Evolutionary conservation across 2,329 filamentous ascomycete genomes (phyloP).

Genomic region (Fusarium nelsonii): DNA sequence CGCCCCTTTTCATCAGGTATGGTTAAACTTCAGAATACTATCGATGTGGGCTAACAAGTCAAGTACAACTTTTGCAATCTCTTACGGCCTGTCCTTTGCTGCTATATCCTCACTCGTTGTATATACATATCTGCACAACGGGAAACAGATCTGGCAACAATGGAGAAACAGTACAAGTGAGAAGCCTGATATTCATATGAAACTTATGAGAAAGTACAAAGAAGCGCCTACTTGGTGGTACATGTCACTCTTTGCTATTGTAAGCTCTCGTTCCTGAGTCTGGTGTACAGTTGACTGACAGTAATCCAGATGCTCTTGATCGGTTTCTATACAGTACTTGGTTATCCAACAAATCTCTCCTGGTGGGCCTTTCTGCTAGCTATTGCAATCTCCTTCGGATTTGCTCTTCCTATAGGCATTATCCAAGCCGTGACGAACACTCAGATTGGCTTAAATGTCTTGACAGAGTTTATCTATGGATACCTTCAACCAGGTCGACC

Average conservation of each 20-base stretch:
- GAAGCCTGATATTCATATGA: constrained; percentile 74
- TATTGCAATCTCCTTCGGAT: constrained; percentile 72
- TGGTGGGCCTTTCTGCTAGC: constrained; percentile 81
- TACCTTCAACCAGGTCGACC: constrained; percentile 81
- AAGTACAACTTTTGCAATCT: constrained; percentile 77
- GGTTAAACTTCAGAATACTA: not conserved
- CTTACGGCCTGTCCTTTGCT: constrained; percentile 79
- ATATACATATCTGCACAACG: constrained; percentile 75
- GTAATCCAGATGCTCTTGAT: constrained; percentile 62
- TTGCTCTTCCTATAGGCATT: constrained; percentile 76
- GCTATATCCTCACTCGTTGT: constrained; percentile 77
- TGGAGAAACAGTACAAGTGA: constrained; percentile 70
- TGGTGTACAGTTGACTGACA: constrained; percentile 24
- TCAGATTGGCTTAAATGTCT: constrained; percentile 78
- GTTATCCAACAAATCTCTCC: constrained; percentile 74
- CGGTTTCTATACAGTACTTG: constrained; percentile 67
- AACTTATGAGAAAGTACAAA: constrained; percentile 71
- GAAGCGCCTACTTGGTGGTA: constrained; percentile 76
- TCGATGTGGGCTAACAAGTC: constrained; percentile 17
- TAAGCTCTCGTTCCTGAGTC: constrained; percentile 49
- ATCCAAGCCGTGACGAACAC: constrained; percentile 78
- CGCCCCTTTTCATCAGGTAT: constrained; percentile 72
- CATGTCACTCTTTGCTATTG: constrained; percentile 66
- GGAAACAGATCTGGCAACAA: constrained; percentile 74
- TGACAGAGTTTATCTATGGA: constrained; percentile 80